Evolutionary conservation across 2,329 filamentous ascomycete species (phyloP).

Genomic region (Pseudogymnoascus pannorum): DNA sequence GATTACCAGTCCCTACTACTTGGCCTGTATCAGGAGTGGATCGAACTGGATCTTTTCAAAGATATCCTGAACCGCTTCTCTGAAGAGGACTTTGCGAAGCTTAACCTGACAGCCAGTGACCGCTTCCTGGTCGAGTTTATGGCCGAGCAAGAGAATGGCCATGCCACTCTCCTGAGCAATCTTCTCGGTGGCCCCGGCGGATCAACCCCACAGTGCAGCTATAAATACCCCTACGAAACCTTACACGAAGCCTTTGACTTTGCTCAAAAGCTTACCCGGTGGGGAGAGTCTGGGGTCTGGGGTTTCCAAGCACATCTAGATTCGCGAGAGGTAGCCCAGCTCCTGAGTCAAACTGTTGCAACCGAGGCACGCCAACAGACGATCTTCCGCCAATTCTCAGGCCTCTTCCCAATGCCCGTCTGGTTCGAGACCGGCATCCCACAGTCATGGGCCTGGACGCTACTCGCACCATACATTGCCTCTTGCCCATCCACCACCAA

Average conservation of each 20-base stretch:
- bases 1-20: slow-evolving; percentile 70
- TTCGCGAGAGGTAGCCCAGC: slow-evolving; percentile 63
- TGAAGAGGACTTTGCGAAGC: slow-evolving; percentile 59
- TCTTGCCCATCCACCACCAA: slow-evolving; percentile 67
- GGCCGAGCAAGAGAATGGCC: slow-evolving; percentile 68
- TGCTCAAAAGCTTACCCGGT: slow-evolving; percentile 76
- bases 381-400: slow-evolving; percentile 76
- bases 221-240: slow-evolving; percentile 72
- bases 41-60: slow-evolving; percentile 77
- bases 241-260: slow-evolving; percentile 77
- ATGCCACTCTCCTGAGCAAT: slow-evolving; percentile 69
- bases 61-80: slow-evolving; percentile 65
- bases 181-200: slow-evolving; percentile 56
- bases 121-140: slow-evolving; percentile 68
- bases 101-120: slow-evolving; percentile 62
- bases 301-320: slow-evolving; percentile 74
- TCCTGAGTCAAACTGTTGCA: slow-evolving; percentile 69
- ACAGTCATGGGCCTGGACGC: slow-evolving; percentile 78
- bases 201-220: slow-evolving; percentile 67
- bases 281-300: slow-evolving; percentile 72
- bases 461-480: slow-evolving; percentile 73
- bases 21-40: slow-evolving; percentile 75
- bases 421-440: slow-evolving; percentile 77
- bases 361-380: slow-evolving; percentile 77
- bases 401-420: slow-evolving; percentile 72